phyloP scores from a whole-genome alignment of 2,329 filamentous ascomycete genomes.

The Diaporthe amygdali region DNA sequence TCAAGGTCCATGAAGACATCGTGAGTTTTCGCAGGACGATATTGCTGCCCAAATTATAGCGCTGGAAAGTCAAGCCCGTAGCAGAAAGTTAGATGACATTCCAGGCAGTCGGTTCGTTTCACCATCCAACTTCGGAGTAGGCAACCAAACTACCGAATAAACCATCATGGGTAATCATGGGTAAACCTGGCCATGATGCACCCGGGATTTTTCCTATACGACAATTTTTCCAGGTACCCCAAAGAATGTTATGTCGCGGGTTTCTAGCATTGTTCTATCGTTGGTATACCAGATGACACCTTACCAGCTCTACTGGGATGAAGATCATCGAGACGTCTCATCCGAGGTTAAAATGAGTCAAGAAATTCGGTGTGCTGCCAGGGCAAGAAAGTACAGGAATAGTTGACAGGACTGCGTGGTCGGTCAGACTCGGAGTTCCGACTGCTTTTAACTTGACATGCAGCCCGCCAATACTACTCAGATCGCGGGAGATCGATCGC shows the following conservation, averaged over 20 bases:
- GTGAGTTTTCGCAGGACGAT: not conserved
- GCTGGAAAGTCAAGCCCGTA: not conserved
- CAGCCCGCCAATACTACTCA: constrained; percentile 3
- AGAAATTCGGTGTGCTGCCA: not conserved
- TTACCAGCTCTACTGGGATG: not conserved
- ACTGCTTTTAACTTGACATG: not conserved
- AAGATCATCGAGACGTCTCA: not conserved
- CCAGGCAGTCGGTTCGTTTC: not conserved
- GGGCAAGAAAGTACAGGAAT: not conserved
- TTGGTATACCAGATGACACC: not conserved
- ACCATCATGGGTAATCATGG: not conserved
- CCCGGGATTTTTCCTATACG: not conserved
- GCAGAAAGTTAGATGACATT: not conserved
- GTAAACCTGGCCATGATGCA: not conserved
- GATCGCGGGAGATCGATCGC: constrained; percentile 4
- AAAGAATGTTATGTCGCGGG: not conserved
- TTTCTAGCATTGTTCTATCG: not conserved
- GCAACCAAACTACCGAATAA: not conserved
- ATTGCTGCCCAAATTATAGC: not conserved
- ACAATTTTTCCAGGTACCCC: not conserved
- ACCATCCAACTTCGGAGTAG: not conserved
- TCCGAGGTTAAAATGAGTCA: not conserved
- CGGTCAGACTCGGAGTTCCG: not conserved
- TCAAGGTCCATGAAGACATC: not conserved
- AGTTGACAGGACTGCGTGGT: not conserved